Base-by-base conservation (phyloP, 495 filamentous ascomycete genomes). In the Staphylotrichum longicolle region DNA sequence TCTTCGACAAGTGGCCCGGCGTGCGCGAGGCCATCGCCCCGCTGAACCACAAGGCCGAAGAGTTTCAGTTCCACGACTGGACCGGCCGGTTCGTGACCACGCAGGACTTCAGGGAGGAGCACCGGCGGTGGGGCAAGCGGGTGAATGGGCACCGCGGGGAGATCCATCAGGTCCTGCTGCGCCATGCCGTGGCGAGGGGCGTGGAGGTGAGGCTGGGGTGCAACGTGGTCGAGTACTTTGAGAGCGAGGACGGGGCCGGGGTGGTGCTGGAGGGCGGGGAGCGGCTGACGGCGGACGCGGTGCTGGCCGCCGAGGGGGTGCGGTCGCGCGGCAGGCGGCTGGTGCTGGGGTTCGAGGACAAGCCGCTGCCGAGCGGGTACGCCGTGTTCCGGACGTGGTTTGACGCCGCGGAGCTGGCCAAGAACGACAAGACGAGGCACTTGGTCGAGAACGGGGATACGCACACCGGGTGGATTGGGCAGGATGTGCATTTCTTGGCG, bases 141-240 rank as follows among this genome's bases (percentile, higher is more conserved):
- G 70, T 79, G 64, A 86, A 88, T 65, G 85, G 85, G n/a, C 85
- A 88, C 69, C 74, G 85, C 33, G 85, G 84, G 39, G 78, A 87
- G 67, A 77, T 88, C 58, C 84, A 88, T 69, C 71, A 77, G 68
- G 79, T 86, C 47, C 72, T 87, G 51, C 85, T 78, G 48, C 68
- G 80, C 40, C 80, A 87, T 68, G 83, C 83, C 2, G 60, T 72
- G 5, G 79, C 77, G 0, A 73, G 82, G 20, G 85, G 83, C 1
- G 77, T 88, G 54, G 71, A 84, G 20, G 81, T 87, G 54, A 69
- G 78, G 4, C 73, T 86, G 40, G 80, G 79, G 3, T 70, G 79
- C 15, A 77, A 79, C 51, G 83, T 88, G 12, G 75, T 72, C 44
- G 82, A 85, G 59, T 88, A 87, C 60, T 82, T 84, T 63, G 86